Evolutionary conservation across 208 protist genomes (phyloP), one percentile per base, ranked within the genome.

Genomic region (Wallacemonas rigidus): DNA sequence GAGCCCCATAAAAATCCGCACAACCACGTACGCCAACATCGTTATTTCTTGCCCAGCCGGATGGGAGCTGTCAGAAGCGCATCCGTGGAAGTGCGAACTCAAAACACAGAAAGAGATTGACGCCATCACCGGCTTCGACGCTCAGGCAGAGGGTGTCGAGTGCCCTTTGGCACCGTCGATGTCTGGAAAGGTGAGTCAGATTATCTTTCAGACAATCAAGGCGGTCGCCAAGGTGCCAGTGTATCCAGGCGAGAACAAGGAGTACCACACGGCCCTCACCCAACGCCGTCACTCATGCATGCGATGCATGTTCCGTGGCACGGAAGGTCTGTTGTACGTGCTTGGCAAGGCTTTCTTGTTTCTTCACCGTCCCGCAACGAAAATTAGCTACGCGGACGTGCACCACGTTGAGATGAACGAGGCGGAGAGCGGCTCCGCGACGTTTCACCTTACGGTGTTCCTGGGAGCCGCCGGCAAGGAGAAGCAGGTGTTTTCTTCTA

Each of bases 51-150:
- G 86, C 60, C 87, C 91, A 0, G 75, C 81, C 2, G 83, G 77
- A 2, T 75, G 92, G 55, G 58, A 51, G 26, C 77, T 96, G 36
- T 82, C 88, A 50, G 89, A 88, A 12, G 82, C 74, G 14, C 89
- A 95, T 71, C 77, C 87, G 57, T 96, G 92, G 90, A 41, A 69
- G 14, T 92, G 84, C 58, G 88, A 94, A 76, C 73, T 95, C 56
- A 83, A 74, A 41, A 92, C 89, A 36, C 87, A 93, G 67, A 81
- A 89, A 55, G 88, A 93, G 61, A 96, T 96, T 67, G 77, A 94
- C 74, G 58, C 64, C 57, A 67, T 76, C 40, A 75, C 81, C 1
- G 64, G 69, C 2, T 69, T 43, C 43, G 14, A 74, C 17, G 36
- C 47, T 9, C 69, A 72, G 45, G 69, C 57, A 3, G 81, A 86